Evolutionary conservation across 1,284 basidiomycete genomes (phyloP).

Genomic region (Nidula niveotomentosa): DNA sequence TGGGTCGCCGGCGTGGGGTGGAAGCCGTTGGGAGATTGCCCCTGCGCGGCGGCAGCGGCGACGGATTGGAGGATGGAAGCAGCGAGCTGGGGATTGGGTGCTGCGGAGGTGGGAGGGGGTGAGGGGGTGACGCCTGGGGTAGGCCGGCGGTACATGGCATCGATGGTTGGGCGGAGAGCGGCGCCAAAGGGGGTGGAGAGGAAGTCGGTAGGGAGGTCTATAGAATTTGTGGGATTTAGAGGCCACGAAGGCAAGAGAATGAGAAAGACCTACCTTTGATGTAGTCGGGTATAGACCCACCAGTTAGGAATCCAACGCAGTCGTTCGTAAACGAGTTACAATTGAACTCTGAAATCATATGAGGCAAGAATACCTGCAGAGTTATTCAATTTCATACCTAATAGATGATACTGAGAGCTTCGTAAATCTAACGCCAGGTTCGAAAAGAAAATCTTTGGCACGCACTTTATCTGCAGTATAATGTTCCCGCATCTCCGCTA

Average conservation of each 20-base stretch:
- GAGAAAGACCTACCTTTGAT: conserved; percentile 57
- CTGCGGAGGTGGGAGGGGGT: conserved; percentile 30
- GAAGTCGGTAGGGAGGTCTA: conserved; percentile 87
- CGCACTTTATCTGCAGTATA: conserved; percentile 86
- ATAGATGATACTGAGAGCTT: conserved; percentile 76
- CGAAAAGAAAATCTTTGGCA: conserved; percentile 2
- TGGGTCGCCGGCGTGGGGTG: conserved; percentile 28
- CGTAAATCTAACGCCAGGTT: not conserved
- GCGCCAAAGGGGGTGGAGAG: conserved; percentile 89
- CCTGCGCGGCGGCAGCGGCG: conserved; percentile 35
- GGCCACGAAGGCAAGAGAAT: not conserved
- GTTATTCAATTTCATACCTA: conserved; percentile 47
- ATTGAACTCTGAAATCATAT: conserved; percentile 58
- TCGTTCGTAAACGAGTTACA: conserved; percentile 94
- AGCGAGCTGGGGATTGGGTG: conserved; percentile 51
- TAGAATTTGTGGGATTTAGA: not conserved
- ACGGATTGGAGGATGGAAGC: conserved; percentile 65
- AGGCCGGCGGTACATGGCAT: conserved; percentile 76
- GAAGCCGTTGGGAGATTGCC: conserved; percentile 16
- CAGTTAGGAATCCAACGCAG: conserved; percentile 81
- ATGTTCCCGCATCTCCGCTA: conserved; percentile 70
- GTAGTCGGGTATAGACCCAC: conserved; percentile 74
- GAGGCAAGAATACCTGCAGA: too few species aligned
- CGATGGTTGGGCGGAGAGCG: conserved; percentile 85
- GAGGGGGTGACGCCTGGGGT: conserved; percentile 38